Evolutionary conservation across 148 eudicot genomes (phyloP).

Genomic region (Rhododendron griersonianum): DNA sequence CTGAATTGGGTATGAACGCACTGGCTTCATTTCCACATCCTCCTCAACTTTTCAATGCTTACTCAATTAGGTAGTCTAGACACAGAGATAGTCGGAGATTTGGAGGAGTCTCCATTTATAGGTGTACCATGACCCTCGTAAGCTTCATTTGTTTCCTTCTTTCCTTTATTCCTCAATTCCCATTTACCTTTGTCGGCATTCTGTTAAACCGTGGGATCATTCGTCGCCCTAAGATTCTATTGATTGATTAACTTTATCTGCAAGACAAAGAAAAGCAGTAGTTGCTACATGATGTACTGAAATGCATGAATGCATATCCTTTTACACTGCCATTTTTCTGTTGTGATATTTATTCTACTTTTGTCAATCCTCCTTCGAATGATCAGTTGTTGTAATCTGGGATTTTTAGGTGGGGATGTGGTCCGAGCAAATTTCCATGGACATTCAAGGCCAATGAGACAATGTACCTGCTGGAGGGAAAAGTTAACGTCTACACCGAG

Average conservation of each 20-base stretch:
- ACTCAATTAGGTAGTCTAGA: background rate
- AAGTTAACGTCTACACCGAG: background rate
- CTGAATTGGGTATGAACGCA: background rate
- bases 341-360: background rate
- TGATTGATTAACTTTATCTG: background rate
- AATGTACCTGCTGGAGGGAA: slow-evolving; percentile 1
- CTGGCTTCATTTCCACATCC: background rate
- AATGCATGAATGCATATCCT: background rate
- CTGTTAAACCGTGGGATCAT: background rate
- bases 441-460: background rate
- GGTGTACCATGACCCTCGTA: background rate
- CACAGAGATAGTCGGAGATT: background rate
- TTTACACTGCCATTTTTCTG: background rate
- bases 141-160: background rate
- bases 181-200: background rate
- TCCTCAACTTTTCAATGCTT: background rate
- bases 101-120: background rate
- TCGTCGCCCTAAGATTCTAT: background rate
- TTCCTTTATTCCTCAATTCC: background rate
- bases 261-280: background rate
- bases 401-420: background rate
- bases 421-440: background rate
- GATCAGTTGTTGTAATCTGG: background rate
- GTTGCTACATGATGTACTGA: background rate
- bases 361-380: background rate